A percentile compares a stretch with the other conserved stretches of the same genome.
Evolutionary conservation across 192 early-diverging fungal species (phyloP).

Genomic region (Backusella morwellensis): DNA sequence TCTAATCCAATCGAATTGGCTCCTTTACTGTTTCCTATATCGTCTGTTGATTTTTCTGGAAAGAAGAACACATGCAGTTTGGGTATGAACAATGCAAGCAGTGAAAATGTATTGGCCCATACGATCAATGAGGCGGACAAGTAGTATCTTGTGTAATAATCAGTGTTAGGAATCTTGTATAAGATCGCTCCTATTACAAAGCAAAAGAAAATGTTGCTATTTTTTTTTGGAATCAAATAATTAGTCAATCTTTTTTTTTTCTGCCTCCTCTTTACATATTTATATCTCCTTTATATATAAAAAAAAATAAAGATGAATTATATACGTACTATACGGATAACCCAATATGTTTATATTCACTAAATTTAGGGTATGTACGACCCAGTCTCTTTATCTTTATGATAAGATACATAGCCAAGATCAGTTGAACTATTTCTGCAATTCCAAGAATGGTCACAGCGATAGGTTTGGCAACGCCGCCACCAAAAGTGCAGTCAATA

Average conservation of each 20-base stretch:
- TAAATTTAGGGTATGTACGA: conserved; percentile 40
- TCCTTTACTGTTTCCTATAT: conserved; percentile 6
- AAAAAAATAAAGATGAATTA: background rate
- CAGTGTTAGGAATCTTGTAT: conserved; percentile 37
- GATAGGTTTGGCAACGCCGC: background rate
- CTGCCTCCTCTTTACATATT: background rate
- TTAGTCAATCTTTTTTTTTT: background rate
- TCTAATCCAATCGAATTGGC: background rate
- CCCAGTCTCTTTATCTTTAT: conserved; percentile 44
- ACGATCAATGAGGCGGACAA: conserved; percentile 41
- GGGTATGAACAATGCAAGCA: conserved; percentile 45
- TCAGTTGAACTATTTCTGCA: conserved; percentile 26
- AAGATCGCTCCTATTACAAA: conserved; percentile 41
- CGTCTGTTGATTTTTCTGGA: background rate
- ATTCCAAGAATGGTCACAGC: background rate
- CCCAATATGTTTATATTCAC: conserved; percentile 49
- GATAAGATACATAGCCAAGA: conserved; percentile 41
- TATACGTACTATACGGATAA: conserved; percentile 50
- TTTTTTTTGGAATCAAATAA: background rate
- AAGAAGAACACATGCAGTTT: conserved; percentile 30
- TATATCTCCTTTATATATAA: background rate
- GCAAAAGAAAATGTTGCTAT: conserved; percentile 49
- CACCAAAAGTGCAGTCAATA: conserved; percentile 22
- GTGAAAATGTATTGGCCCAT: conserved; percentile 46
- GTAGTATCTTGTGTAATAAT: conserved; percentile 42